phyloP scores from a whole-genome alignment of 2,329 filamentous ascomycete species.

The Myotisia sp. region DNA sequence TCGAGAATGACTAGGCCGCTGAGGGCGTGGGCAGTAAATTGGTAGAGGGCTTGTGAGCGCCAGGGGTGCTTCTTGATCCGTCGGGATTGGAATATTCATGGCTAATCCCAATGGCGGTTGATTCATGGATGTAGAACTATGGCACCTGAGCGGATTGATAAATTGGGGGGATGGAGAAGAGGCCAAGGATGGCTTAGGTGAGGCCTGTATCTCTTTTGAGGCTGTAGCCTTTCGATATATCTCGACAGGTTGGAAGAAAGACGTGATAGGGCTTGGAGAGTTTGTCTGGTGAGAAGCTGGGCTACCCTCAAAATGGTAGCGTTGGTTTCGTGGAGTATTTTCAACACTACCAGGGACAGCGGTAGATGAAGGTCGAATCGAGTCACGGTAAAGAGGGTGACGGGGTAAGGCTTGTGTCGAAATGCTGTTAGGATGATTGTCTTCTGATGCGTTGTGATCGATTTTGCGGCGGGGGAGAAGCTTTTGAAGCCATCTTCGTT shows the following conservation, averaged over 20 bases:
- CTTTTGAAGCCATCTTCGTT: slow-evolving; percentile 6
- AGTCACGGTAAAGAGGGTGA: slow-evolving; percentile 3
- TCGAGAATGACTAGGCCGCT: background rate
- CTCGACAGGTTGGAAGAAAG: slow-evolving; percentile 10
- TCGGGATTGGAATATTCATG: too few species aligned
- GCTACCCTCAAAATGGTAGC: background rate
- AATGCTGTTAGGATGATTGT: too few species aligned
- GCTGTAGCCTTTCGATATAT: slow-evolving; percentile 8
- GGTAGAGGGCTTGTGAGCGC: background rate
- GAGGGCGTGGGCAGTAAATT: slow-evolving; percentile 1
- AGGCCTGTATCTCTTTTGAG: background rate
- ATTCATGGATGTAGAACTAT: too few species aligned
- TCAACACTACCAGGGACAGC: background rate
- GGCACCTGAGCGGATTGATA: background rate
- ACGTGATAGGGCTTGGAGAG: slow-evolving; percentile 6
- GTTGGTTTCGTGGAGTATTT: background rate
- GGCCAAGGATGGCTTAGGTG: background rate
- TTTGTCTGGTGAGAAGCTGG: slow-evolving; percentile 6
- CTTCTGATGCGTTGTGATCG: background rate
- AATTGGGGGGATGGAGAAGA: background rate
- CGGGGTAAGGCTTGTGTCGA: slow-evolving; percentile 1
- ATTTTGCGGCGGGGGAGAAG: background rate
- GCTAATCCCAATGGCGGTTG: too few species aligned
- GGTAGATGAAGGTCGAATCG: slow-evolving; percentile 2
- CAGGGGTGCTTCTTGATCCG: too few species aligned